Base-by-base conservation (phyloP, 208 protist genomes). In the Leishmania arabica region DNA sequence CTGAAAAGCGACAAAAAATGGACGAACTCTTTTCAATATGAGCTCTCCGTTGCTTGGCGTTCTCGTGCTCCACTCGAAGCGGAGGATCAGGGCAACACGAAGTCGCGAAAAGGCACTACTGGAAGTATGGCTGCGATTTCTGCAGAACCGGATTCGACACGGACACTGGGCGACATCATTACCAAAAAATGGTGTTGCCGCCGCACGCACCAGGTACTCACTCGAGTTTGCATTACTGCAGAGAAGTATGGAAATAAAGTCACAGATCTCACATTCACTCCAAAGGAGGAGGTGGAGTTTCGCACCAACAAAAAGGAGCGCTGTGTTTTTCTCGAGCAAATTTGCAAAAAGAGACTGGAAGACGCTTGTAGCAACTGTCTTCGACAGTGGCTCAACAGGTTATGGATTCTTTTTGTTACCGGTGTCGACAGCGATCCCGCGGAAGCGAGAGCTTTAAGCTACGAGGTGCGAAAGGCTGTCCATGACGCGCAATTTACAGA, bases 191-290 rank as follows among this genome's bases (percentile, higher is more conserved):
- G 92, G 93, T 83, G 83, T 65, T 95, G 93, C 68, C 83, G 73
- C 34, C 82, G 92, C n/a, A 88, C 83, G 13, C 89, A 95, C 85
- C 86, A 95, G 74, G 86, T 95, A 15, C 77, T 97, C 21, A 93
- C 88, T 47, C 85, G 91, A 1, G 68, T 95, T 31, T 85, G 86
- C 11, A 58, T 95, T 17, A 88, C 86, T 54, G 91, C 89, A 15
- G 92, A 95, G 75, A 93, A 90, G 49, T 92, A 90, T 70, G 75
- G 68, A n/a, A 71, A 58, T 24, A 89, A 90, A 1, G 75, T 89
- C 11, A 85, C 74, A 3, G 80, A 79, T n/a, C 81, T 95, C 17
- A 79, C 72, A 37, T 90, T 97, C 60, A 86, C 84, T 1, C 74
- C 75, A 9, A 89, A 93, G 24, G 90, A 90, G n/a, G 91, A 93